A percentile compares a stretch with the other conserved stretches of the same genome.
These are phyloP conservation scores for Spinellus fusiger DNA, from an alignment of 192 early-diverging fungal genomes.

Conservation along the genomic window DNA sequence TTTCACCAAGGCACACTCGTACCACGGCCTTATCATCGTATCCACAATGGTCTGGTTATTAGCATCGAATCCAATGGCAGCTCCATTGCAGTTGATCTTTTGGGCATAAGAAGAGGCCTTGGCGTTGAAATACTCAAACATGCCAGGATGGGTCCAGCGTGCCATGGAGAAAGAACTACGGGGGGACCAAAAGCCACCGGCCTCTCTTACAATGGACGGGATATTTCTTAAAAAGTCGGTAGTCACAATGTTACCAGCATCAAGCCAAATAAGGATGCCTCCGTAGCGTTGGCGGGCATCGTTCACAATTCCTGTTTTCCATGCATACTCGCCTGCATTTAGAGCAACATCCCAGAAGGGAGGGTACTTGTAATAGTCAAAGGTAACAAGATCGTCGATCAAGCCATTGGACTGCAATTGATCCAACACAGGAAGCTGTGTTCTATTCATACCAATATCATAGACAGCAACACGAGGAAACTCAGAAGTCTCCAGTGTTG, in stretches of 20 bases:
- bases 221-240: constrained; percentile 31
- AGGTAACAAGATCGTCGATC: constrained; percentile 37
- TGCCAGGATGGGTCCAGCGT: constrained; percentile 40
- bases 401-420: constrained; percentile 32
- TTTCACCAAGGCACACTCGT: constrained; percentile 35
- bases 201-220: neutral
- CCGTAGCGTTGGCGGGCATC: constrained; percentile 37
- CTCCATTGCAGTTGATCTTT: constrained; percentile 45
- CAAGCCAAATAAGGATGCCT: constrained; percentile 43
- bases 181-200: constrained; percentile 47
- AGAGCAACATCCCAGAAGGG: constrained; percentile 40
- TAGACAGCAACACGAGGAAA: constrained; percentile 42
- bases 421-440: constrained; percentile 32
- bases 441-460: constrained; percentile 41
- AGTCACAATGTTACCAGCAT: constrained; percentile 44
- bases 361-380: constrained; percentile 42
- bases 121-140: constrained; percentile 39
- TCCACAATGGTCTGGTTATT: constrained; percentile 30
- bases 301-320: constrained; percentile 50
- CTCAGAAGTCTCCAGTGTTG: constrained; percentile 27
- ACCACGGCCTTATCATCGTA: constrained; percentile 40
- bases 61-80: constrained; percentile 42
- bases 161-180: constrained; percentile 35
- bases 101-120: constrained; percentile 28
- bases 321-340: constrained; percentile 45